Base-by-base conservation (phyloP, 148 eudicot genomes). In the Mesembryanthemum crystallinum region DNA sequence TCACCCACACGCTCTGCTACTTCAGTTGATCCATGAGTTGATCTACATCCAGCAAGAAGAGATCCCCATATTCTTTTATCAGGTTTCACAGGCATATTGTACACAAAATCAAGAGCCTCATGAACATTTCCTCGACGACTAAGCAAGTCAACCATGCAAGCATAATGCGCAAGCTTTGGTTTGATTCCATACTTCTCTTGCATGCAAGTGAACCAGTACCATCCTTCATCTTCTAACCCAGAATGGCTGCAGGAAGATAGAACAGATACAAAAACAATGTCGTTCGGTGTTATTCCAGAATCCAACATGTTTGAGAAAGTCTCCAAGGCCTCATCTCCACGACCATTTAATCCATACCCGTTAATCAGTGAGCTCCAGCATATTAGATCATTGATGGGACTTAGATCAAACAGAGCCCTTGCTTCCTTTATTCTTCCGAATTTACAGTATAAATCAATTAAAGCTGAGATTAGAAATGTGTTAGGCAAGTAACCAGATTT, bases 291-390 rank as follows among this genome's bases (percentile, higher is more conserved):
- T 71, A 88, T 76, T 39, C 88, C 87, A 69, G 55, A 74, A 77
- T 62, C 64, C 68, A 88, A 79, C 94, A 90, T 90, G 59, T 77
- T 83, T 33, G 83, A 83, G 59, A 90, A 90, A 63, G 83, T 82
- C 73, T 83, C 85, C 33, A 90, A 78, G 81, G 88, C 94, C 77
- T 88, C 91, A 55, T 74, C 70, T 51, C 91, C 94, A 67, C 29
- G 82, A 24, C 94, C 94, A 73, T 90, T 90, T 60, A 90, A 76
- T 32, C 88, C 90, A 69, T 86, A 88, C 29, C 94, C 94, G 39
- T 87, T 88, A 72, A 90, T 88, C 89, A 90, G 82, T 33, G 94
- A 90, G 74, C 94, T 88, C 94, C 94, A 90, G 61, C 89, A 87
- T 39, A 90, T 82, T 27, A 90, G 79, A 79, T 90, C 91, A 73